Percentiles rank a stretch among this genome's conserved stretches.
Conservation (phyloP, 1,284 basidiomycete genomes). For the Polyporus tsugae region DNA sequence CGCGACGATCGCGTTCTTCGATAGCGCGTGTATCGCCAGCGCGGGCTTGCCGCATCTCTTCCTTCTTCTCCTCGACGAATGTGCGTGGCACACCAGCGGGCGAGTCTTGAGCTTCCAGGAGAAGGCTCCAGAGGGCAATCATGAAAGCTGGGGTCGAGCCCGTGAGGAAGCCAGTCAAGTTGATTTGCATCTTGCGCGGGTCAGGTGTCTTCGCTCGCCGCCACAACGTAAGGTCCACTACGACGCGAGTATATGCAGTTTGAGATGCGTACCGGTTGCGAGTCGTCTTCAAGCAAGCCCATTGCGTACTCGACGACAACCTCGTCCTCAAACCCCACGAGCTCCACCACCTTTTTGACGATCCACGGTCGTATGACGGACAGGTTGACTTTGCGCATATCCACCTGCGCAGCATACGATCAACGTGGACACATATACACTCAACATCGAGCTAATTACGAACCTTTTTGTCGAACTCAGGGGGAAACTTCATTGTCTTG, state of each 20-base stretch:
- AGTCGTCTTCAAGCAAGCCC: constrained; percentile 89
- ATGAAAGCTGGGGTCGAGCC: constrained; percentile 87
- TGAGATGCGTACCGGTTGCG: constrained; percentile 70
- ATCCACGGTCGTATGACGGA: constrained; percentile 94
- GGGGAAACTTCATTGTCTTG: constrained; percentile 90
- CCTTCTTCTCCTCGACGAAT: constrained; percentile 96
- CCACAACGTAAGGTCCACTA: constrained; percentile 9
- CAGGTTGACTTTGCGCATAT: constrained; percentile 94
- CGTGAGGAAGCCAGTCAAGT: constrained; percentile 90
- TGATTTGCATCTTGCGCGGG: constrained; percentile 95
- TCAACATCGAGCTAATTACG: background rate
- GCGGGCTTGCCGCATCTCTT: constrained; percentile 84
- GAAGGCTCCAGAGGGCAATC: constrained; percentile 86
- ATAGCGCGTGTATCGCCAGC: constrained; percentile 76
- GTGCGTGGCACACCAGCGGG: constrained; percentile 92
- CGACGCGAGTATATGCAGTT: background rate
- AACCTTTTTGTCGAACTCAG: constrained; percentile 90
- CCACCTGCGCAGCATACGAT: constrained; percentile 65
- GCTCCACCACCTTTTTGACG: constrained; percentile 87
- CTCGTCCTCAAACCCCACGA: constrained; percentile 96
- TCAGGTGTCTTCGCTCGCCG: constrained; percentile 78
- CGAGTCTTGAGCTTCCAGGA: constrained; percentile 91
- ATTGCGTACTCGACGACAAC: constrained; percentile 96
- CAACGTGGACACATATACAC: background rate
- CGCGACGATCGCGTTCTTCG: constrained; percentile 74